Percentiles rank a stretch among this genome's conserved stretches.
These are phyloP conservation scores for Pythium periplocum DNA, from an alignment of 352 stramenopile species.

Conservation along the genomic window DNA sequence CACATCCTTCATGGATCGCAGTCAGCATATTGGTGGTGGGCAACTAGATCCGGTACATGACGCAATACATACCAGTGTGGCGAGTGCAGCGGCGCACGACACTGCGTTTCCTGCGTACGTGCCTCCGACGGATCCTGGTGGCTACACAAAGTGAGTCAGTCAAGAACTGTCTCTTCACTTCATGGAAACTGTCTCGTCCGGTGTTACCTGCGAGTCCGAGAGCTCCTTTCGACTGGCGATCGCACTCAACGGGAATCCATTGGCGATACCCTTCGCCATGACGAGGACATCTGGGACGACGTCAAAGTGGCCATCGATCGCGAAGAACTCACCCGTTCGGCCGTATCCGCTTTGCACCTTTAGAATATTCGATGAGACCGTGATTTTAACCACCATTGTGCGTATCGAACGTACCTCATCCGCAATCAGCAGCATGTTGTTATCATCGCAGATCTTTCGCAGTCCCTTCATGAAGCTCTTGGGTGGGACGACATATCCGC, in stretches of 20 bases:
- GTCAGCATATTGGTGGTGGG: neutral
- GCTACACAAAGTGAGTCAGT: conserved; percentile 12
- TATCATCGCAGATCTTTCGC: conserved; percentile 86
- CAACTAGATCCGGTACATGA: too few species aligned
- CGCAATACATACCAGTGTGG: conserved; percentile 27
- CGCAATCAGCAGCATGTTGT: conserved; percentile 91
- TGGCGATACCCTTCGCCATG: conserved; percentile 93
- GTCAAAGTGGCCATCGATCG: conserved; percentile 79
- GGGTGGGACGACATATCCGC: conserved; percentile 88
- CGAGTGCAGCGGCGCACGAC: conserved; percentile 88
- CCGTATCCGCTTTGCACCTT: conserved; percentile 88
- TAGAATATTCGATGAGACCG: neutral
- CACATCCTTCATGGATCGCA: conserved; percentile 41
- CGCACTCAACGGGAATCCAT: conserved; percentile 88
- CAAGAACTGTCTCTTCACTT: too few species aligned
- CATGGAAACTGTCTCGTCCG: too few species aligned
- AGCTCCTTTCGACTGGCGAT: conserved; percentile 88
- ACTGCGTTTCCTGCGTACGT: conserved; percentile 93
- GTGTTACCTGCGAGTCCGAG: conserved; percentile 50
- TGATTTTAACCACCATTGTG: too few species aligned
- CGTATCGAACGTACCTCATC: conserved; percentile 52
- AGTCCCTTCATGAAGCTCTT: conserved; percentile 91
- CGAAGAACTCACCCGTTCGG: conserved; percentile 85
- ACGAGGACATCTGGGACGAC: conserved; percentile 89
- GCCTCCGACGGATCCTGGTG: conserved; percentile 88